Conservation (phyloP, 768 basidiomycete species). For the Suillus americanus region DNA sequence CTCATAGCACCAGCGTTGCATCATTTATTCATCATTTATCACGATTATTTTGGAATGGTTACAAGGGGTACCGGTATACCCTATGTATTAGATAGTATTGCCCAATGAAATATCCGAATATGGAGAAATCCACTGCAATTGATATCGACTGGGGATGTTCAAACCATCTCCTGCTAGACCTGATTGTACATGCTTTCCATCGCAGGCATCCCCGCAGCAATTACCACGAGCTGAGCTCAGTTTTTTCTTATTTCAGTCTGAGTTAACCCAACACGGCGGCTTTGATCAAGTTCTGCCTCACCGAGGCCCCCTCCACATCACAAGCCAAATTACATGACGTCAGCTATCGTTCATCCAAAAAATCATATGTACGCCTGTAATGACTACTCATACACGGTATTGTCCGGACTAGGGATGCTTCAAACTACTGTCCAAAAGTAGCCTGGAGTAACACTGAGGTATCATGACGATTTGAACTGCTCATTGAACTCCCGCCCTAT, state of each 20-base stretch:
- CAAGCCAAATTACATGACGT: background rate
- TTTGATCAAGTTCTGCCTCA: background rate
- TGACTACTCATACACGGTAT: background rate
- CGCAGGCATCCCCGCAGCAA: background rate
- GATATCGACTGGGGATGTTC: background rate
- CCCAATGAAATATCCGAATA: background rate
- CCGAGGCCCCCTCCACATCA: background rate
- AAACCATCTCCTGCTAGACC: background rate
- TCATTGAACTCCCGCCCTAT: conserved; percentile 93
- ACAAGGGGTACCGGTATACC: background rate
- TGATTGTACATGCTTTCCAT: background rate
- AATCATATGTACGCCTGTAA: background rate
- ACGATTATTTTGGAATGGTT: background rate
- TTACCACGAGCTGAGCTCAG: background rate
- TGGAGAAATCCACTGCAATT: background rate
- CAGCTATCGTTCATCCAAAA: background rate
- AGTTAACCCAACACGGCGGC: background rate
- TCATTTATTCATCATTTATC: background rate
- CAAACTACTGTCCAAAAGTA: background rate
- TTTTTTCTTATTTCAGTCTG: background rate
- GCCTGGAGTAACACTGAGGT: background rate
- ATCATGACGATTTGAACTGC: conserved; percentile 41
- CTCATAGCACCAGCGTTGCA: background rate
- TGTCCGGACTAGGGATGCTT: background rate
- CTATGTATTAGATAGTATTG: background rate